These are phyloP conservation scores for Lathyrus tuberosus DNA, from an alignment of 306 rosid genomes.

Conservation along the genomic window DNA sequence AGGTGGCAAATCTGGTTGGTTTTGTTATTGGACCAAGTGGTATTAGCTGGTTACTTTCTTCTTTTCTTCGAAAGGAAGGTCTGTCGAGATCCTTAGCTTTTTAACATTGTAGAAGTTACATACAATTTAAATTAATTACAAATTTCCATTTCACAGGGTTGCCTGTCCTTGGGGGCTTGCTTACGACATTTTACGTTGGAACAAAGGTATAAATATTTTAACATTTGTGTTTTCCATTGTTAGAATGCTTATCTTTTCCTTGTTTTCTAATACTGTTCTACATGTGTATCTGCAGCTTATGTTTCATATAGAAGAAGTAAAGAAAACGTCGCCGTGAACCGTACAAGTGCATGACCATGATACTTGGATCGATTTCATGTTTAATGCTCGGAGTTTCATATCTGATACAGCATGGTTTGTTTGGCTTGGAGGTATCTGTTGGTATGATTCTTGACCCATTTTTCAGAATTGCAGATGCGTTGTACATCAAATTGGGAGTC, in stretches of 20 bases:
- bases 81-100: constrained; percentile 30
- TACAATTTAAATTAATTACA: constrained; percentile 10
- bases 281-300: constrained; percentile 61
- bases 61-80: constrained; percentile 77
- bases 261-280: constrained; percentile 24
- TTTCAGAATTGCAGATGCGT: constrained; percentile 6
- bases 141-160: constrained; percentile 59
- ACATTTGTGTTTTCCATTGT: constrained; percentile 3
- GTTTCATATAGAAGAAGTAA: constrained; percentile 80
- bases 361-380: constrained; percentile 23
- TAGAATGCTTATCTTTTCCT: constrained; percentile 5
- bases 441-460: constrained; percentile 23
- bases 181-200: constrained; percentile 81
- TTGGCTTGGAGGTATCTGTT: constrained; percentile 24
- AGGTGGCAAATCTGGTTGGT: constrained; percentile 95
- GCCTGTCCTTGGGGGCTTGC: constrained; percentile 78
- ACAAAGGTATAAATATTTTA: constrained; percentile 63
- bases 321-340: constrained; percentile 45
- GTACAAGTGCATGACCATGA: constrained; percentile 8
- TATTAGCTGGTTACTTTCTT: constrained; percentile 72
- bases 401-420: neutral
- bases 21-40: constrained; percentile 87
- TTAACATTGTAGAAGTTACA: constrained; percentile 4
- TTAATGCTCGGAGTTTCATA: constrained; percentile 30
- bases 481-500: constrained; percentile 24